Evolutionary conservation across 2,329 filamentous ascomycete genomes (phyloP).

Genomic region (Fusarium sacchari): DNA sequence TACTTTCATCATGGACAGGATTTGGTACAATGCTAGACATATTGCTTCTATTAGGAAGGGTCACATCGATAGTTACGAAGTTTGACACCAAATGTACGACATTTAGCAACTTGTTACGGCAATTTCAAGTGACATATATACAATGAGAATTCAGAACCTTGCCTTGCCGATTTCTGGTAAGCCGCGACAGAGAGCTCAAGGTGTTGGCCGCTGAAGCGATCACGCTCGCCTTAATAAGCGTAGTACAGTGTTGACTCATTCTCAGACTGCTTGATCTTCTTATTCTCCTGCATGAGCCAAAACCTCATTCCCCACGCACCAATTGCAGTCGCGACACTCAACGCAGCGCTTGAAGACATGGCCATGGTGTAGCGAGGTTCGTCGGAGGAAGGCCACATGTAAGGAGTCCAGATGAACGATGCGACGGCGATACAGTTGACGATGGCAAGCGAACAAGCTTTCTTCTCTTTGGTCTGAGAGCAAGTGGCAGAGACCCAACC

Average conservation of each 20-base stretch:
- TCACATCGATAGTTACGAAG: too few species aligned
- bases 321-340: slow-evolving; percentile 48
- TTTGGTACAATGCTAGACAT: too few species aligned
- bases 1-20: too few species aligned
- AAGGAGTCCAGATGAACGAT: slow-evolving; percentile 26
- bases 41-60: too few species aligned
- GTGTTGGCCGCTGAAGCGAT: too few species aligned
- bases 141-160: too few species aligned
- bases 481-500: slow-evolving; percentile 55
- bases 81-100: too few species aligned
- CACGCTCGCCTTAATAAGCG: slow-evolving; percentile 45
- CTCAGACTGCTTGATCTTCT: slow-evolving; percentile 43
- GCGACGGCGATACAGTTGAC: slow-evolving; percentile 29
- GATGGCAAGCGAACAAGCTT: slow-evolving; percentile 39
- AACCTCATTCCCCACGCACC: slow-evolving; percentile 52
- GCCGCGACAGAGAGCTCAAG: too few species aligned
- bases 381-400: slow-evolving; percentile 25
- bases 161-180: too few species aligned
- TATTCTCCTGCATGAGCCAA: slow-evolving; percentile 50
- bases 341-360: slow-evolving; percentile 32
- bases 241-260: slow-evolving; percentile 42
- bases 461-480: slow-evolving; percentile 60
- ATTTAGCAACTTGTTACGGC: too few species aligned
- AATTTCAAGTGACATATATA: too few species aligned
- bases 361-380: slow-evolving; percentile 27